These are phyloP conservation scores for Corymbia maculata DNA, from an alignment of 345 rosid species.

Conservation along the genomic window DNA sequence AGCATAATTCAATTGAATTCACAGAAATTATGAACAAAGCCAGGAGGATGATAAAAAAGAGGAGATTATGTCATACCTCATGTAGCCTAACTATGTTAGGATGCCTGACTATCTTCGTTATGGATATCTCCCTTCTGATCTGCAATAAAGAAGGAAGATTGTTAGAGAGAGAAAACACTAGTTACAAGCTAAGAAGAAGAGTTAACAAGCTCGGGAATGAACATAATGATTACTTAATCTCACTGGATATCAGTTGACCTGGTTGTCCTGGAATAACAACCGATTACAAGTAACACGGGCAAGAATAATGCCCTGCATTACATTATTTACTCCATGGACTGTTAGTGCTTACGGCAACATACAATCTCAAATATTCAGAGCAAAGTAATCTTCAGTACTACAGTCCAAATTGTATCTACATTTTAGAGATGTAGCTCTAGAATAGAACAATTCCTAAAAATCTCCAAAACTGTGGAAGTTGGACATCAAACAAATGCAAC, in stretches of 20 bases:
- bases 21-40: neutral
- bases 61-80: constrained; percentile 36
- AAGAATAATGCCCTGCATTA: neutral
- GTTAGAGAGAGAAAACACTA: neutral
- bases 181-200: neutral
- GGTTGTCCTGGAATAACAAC: neutral
- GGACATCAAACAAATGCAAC: neutral
- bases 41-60: neutral
- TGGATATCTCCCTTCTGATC: constrained; percentile 87
- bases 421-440: neutral
- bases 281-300: neutral
- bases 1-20: neutral
- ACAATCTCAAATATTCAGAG: neutral
- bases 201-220: neutral
- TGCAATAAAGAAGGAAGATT: constrained; percentile 5
- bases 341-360: neutral
- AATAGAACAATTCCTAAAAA: neutral
- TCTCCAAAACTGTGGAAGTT: neutral
- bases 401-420: neutral
- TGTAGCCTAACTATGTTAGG: constrained; percentile 74
- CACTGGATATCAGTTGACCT: neutral
- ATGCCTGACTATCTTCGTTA: constrained; percentile 88
- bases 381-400: neutral
- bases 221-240: neutral
- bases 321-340: neutral